Conservation (phyloP, 768 basidiomycete genomes). For the Russula lepida region DNA sequence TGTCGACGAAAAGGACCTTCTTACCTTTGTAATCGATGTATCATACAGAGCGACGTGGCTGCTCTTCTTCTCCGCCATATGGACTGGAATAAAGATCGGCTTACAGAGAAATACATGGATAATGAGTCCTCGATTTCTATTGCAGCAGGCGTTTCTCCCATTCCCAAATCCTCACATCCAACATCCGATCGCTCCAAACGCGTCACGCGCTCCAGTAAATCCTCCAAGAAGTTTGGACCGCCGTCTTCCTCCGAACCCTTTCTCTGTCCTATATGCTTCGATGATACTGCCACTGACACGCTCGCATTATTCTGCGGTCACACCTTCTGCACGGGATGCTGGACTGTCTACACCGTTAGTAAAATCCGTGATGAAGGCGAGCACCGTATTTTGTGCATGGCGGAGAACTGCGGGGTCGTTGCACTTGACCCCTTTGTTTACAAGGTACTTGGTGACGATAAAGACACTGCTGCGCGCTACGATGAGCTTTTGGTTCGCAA, state of each 20-base stretch:
- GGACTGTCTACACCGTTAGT: conserved; percentile 67
- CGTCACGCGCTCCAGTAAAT: conserved; percentile 24
- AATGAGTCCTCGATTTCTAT: conserved; percentile 63
- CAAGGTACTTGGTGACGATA: conserved; percentile 47
- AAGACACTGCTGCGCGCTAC: conserved; percentile 57
- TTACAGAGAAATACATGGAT: conserved; percentile 97
- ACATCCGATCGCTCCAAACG: conserved; percentile 29
- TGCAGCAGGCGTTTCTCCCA: conserved; percentile 61
- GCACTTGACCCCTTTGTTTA: conserved; percentile 56
- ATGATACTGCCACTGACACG: conserved; percentile 54
- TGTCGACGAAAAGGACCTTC: not conserved
- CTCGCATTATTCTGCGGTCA: conserved; percentile 77
- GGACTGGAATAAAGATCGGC: conserved; percentile 92
- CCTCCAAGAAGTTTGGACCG: conserved; percentile 19
- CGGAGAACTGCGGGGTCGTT: conserved; percentile 60
- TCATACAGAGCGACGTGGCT: conserved; percentile 53
- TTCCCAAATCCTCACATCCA: conserved; percentile 30
- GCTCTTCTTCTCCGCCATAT: conserved; percentile 72
- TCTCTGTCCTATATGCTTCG: conserved; percentile 91
- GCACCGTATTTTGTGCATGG: conserved; percentile 69
- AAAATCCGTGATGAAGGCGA: conserved; percentile 84
- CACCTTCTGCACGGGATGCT: conserved; percentile 75
- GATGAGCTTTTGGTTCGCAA: conserved; percentile 82
- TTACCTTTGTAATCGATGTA: not conserved
- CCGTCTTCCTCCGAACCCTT: conserved; percentile 43